Base-by-base conservation (phyloP, 2,329 filamentous ascomycete species). In the Chaetomium strumarium region DNA sequence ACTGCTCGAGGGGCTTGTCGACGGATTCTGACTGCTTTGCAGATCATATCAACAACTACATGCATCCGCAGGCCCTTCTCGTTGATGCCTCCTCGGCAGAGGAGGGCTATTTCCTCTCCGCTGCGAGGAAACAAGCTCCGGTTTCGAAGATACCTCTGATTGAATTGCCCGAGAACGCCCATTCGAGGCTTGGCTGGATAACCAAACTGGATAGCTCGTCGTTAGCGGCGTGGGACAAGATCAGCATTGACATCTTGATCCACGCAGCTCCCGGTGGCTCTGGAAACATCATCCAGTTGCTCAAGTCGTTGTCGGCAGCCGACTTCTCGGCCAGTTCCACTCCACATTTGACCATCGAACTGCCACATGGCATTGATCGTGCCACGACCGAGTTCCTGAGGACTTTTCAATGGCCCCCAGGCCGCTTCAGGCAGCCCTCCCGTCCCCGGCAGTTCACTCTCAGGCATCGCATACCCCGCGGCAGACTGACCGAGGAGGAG, bases 341-440 rank as follows among this genome's bases (percentile, higher is more conserved):
- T 2, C 91, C 91, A 3, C 83, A 86, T 56, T 73, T 99, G 43
- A 95, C 87, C 2, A 83, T 97, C 46, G 91, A 97, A 64, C 75
- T 99, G 8, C 90, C 91, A 0, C 72, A 80, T 29, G 71, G 81
- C 30, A 72, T 91, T 16, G 89, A 96, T 60, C 67, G 74, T 3
- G 75, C 81, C 2, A 80, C 88, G 5, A 75, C 80, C 47, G 70
- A 71, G 13, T 90, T 84, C 58, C 66, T 95, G 11, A 70, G 80
- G 43, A 67, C 63, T 0, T 88, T 90, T 58, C 71, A 74, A 31
- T 93, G 88, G 85, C 87, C 88, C 44, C 76, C 83, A 12, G 54
- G 67, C 10, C 61, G 65, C 5, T 59, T 65, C 11, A 61, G 67
- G 6, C 67, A 68, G n/a, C 64, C 70, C 46, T 73, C 66, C 19